A percentile compares a stretch with the other conserved stretches of the same genome.
Evolutionary conservation across 2,329 filamentous ascomycete genomes (phyloP).

Genomic region (Capronia coronata): DNA sequence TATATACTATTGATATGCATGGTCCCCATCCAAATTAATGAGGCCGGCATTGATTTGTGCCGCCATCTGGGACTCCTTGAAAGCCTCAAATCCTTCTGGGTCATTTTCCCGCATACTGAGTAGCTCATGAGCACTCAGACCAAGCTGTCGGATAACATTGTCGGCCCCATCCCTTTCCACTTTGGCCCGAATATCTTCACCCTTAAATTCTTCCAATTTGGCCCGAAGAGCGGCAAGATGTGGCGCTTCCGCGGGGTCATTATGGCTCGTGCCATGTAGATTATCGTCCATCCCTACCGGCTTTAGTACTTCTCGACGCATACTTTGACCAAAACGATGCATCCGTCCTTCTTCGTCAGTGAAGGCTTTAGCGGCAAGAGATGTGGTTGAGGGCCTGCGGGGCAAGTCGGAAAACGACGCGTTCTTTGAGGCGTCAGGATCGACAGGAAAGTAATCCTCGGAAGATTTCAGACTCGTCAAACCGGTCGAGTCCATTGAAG

Average conservation of each 20-base stretch:
- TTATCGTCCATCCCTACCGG: slow-evolving; percentile 39
- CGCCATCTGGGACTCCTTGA: slow-evolving; percentile 42
- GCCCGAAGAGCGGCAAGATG: slow-evolving; percentile 43
- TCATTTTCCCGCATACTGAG: slow-evolving; percentile 39
- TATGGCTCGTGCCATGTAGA: slow-evolving; percentile 33
- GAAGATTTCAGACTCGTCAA: slow-evolving; percentile 12
- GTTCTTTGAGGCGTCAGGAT: slow-evolving; percentile 36
- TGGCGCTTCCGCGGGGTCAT: slow-evolving; percentile 37
- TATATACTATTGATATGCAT: background rate
- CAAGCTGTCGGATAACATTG: slow-evolving; percentile 39
- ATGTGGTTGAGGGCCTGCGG: slow-evolving; percentile 60
- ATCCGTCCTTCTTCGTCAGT: slow-evolving; percentile 64
- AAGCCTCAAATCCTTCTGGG: slow-evolving; percentile 39
- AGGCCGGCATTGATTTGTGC: slow-evolving; percentile 32
- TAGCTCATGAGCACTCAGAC: slow-evolving; percentile 42
- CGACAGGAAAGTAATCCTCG: slow-evolving; percentile 29
- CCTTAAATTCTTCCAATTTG: slow-evolving; percentile 40
- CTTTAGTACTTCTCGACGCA: slow-evolving; percentile 57
- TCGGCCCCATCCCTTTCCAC: slow-evolving; percentile 38
- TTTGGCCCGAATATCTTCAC: slow-evolving; percentile 37
- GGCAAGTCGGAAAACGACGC: slow-evolving; percentile 46
- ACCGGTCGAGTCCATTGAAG: slow-evolving; percentile 13
- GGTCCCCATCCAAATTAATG: slow-evolving; percentile 4
- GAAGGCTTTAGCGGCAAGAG: slow-evolving; percentile 58
- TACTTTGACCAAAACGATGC: slow-evolving; percentile 60